These are phyloP conservation scores for Podospora pseudoanserina DNA, from an alignment of 495 filamentous ascomycete species.

Conservation along the genomic window DNA sequence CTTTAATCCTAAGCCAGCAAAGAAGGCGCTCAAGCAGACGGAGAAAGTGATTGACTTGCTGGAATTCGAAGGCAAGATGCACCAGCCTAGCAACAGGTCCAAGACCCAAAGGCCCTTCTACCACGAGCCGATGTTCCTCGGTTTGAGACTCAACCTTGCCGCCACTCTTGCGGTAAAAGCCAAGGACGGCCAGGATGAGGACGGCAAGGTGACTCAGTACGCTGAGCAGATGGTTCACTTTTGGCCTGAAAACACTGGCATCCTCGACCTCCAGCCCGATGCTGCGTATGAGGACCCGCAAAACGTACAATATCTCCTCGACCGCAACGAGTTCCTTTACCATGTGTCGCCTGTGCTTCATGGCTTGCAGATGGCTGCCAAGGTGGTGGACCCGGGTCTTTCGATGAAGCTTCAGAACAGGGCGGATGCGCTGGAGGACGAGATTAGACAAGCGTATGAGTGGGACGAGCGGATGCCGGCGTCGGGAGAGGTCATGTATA, in stretches of 20 bases:
- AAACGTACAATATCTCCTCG: constrained; percentile 29
- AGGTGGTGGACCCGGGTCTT: constrained; percentile 36
- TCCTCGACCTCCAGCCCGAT: constrained; percentile 33
- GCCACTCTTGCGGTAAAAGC: constrained; percentile 32
- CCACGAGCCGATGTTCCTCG: constrained; percentile 40
- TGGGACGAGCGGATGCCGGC: neutral
- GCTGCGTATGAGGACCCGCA: constrained; percentile 18
- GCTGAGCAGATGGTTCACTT: constrained; percentile 34
- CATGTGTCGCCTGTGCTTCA: constrained; percentile 35
- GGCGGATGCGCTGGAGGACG: constrained; percentile 25
- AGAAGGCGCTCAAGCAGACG: constrained; percentile 41
- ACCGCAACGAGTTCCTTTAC: constrained; percentile 26
- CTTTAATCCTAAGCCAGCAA: constrained; percentile 37
- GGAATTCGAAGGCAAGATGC: constrained; percentile 40
- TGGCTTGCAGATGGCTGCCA: constrained; percentile 38
- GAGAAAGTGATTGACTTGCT: constrained; percentile 51
- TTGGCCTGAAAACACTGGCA: constrained; percentile 35
- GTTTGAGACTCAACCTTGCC: constrained; percentile 38
- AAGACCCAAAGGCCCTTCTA: constrained; percentile 21
- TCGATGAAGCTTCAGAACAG: constrained; percentile 30
- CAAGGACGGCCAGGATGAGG: constrained; percentile 23
- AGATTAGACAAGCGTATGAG: constrained; percentile 25
- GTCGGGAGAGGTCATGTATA: constrained; percentile 23
- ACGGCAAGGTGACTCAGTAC: constrained; percentile 32
- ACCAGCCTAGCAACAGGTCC: constrained; percentile 24